phyloP scores from a whole-genome alignment of 1,284 basidiomycete species.

The Ustilago crameri region DNA sequence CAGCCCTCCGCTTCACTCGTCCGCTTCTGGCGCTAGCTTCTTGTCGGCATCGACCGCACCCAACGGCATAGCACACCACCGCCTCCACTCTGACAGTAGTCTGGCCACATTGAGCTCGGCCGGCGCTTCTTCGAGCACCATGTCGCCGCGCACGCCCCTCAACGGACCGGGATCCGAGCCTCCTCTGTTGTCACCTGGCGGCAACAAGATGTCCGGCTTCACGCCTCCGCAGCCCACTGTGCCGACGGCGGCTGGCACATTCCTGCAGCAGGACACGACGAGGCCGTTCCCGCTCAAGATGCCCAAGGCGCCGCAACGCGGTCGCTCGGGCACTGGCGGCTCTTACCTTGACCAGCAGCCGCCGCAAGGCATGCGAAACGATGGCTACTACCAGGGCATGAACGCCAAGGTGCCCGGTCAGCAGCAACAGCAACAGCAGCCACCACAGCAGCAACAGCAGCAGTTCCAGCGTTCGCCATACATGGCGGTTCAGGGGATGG shows the following conservation, averaged over 20 bases:
- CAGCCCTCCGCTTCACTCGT: constrained; percentile 42
- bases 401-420: constrained; percentile 23
- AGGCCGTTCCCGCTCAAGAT: constrained; percentile 51
- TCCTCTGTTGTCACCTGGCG: constrained; percentile 34
- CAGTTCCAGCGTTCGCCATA: constrained; percentile 32
- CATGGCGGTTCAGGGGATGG: constrained; percentile 19
- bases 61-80: constrained; percentile 40
- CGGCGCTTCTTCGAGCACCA: constrained; percentile 28
- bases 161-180: constrained; percentile 38
- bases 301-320: constrained; percentile 37
- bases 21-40: constrained; percentile 29
- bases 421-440: constrained; percentile 17
- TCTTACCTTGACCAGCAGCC: constrained; percentile 34
- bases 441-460: constrained; percentile 21
- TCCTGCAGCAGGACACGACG: constrained; percentile 34
- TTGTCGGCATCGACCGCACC: constrained; percentile 37
- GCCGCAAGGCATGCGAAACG: not conserved
- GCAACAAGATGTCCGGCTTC: constrained; percentile 32
- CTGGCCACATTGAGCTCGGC: constrained; percentile 31
- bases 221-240: constrained; percentile 42
- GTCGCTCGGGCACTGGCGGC: constrained; percentile 30
- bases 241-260: constrained; percentile 21
- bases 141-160: constrained; percentile 51
- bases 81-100: constrained; percentile 49
- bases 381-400: constrained; percentile 20